These are phyloP conservation scores for Gastrodia elata DNA, from an alignment of 106 monocot species.

Conservation along the genomic window DNA sequence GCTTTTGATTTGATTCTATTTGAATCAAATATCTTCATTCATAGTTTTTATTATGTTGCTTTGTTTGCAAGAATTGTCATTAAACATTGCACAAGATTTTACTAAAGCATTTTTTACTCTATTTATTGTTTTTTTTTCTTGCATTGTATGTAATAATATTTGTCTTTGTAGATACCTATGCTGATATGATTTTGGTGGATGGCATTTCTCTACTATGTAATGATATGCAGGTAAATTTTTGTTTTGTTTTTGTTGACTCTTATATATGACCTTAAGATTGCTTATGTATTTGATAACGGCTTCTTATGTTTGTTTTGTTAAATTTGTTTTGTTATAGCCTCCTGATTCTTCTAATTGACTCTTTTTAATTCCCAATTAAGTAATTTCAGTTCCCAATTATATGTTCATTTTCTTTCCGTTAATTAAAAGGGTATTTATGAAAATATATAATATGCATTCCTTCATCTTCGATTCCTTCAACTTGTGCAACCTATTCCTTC, in stretches of 20 bases:
- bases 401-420: too few species aligned
- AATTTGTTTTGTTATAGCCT: too few species aligned
- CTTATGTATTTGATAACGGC: background rate
- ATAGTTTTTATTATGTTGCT: background rate
- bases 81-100: background rate
- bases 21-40: background rate
- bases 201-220: conserved; percentile 85
- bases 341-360: too few species aligned
- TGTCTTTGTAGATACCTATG: conserved; percentile 62
- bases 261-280: background rate
- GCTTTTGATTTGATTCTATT: background rate
- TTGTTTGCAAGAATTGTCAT: background rate
- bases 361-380: too few species aligned
- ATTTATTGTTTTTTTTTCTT: background rate
- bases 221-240: conserved; percentile 70
- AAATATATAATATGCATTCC: too few species aligned
- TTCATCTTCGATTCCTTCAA: too few species aligned
- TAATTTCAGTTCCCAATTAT: too few species aligned
- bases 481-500: too few species aligned
- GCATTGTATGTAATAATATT: background rate
- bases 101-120: background rate
- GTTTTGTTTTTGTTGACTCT: background rate
- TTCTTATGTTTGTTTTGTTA: background rate
- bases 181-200: conserved; percentile 91
- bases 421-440: too few species aligned